Percentiles rank a stretch among this genome's conserved stretches.
These are phyloP conservation scores for Pontederia crassipes DNA, from an alignment of 176 grass and related monocot genomes.

Conservation along the genomic window DNA sequence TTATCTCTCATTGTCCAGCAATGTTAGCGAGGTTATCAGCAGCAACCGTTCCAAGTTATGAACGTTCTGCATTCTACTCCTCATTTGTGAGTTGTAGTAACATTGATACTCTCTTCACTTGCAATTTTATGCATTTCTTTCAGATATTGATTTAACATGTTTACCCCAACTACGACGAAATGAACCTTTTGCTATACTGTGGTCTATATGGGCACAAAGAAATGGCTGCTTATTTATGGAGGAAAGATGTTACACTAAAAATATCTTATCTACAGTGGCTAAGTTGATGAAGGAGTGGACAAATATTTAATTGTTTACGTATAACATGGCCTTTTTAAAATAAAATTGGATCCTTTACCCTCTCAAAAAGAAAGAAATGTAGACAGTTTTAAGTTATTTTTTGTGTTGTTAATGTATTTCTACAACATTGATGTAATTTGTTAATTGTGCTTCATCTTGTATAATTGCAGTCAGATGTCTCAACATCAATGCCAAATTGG, in stretches of 20 bases:
- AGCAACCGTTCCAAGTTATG: not conserved
- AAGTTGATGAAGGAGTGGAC: too few relatives aligned
- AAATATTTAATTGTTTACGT: too few relatives aligned
- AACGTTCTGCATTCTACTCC: not conserved
- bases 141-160: not conserved
- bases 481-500: not conserved
- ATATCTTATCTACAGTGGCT: too few relatives aligned
- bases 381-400: too few relatives aligned
- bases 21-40: not conserved
- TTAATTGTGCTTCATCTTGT: not conserved
- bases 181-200: too few relatives aligned
- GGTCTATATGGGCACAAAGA: too few relatives aligned
- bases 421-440: not conserved
- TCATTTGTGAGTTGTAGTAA: not conserved
- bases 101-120: not conserved
- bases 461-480: constrained; percentile 1
- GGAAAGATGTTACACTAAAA: too few relatives aligned
- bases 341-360: too few relatives aligned
- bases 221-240: too few relatives aligned
- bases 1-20: not conserved
- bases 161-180: too few relatives aligned
- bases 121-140: not conserved
- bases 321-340: too few relatives aligned
- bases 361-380: too few relatives aligned
- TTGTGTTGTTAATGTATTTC: not conserved